These are phyloP conservation scores for Proliferodiscus dingleyae DNA, from an alignment of 2,329 filamentous ascomycete species.

Conservation along the genomic window DNA sequence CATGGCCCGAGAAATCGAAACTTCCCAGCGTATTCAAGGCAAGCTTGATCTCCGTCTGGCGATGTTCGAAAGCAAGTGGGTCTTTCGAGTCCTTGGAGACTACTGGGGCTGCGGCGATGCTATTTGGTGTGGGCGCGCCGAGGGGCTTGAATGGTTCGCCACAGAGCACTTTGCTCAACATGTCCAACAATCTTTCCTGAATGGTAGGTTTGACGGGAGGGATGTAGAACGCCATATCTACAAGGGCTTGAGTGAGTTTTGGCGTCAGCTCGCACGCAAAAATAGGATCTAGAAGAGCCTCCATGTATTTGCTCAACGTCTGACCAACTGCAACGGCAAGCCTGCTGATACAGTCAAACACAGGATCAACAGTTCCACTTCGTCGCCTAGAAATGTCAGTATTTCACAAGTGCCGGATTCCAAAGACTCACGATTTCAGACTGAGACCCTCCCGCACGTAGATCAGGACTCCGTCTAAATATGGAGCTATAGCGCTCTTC, in stretches of 20 bases:
- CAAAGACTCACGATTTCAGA: slow-evolving; percentile 58
- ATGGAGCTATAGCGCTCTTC: slow-evolving; percentile 89
- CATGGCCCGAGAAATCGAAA: slow-evolving; percentile 90
- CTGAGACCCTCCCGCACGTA: slow-evolving; percentile 90
- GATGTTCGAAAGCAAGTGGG: slow-evolving; percentile 70
- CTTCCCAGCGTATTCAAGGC: slow-evolving; percentile 94
- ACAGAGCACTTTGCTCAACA: slow-evolving; percentile 90
- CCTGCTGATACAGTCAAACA: slow-evolving; percentile 97
- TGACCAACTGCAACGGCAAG: slow-evolving; percentile 92
- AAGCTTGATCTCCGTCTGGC: slow-evolving; percentile 83
- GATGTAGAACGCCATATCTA: slow-evolving; percentile 99
- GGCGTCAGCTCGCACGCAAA: slow-evolving; percentile 94
- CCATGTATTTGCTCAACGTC: slow-evolving; percentile 97
- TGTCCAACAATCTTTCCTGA: slow-evolving; percentile 87
- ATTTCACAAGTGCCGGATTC: background rate
- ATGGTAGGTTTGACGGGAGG: slow-evolving; percentile 90
- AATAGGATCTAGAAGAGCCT: slow-evolving; percentile 88
- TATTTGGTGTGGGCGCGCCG: slow-evolving; percentile 79
- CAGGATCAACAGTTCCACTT: slow-evolving; percentile 57
- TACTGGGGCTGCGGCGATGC: slow-evolving; percentile 73
- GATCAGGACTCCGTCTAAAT: slow-evolving; percentile 88
- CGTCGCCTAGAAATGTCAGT: slow-evolving; percentile 36
- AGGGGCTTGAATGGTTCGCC: slow-evolving; percentile 88
- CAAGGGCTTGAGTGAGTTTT: slow-evolving; percentile 88
- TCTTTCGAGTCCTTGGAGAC: slow-evolving; percentile 86